phyloP scores from a whole-genome alignment of 2,329 filamentous ascomycete species.

The Lomentospora prolificans region DNA sequence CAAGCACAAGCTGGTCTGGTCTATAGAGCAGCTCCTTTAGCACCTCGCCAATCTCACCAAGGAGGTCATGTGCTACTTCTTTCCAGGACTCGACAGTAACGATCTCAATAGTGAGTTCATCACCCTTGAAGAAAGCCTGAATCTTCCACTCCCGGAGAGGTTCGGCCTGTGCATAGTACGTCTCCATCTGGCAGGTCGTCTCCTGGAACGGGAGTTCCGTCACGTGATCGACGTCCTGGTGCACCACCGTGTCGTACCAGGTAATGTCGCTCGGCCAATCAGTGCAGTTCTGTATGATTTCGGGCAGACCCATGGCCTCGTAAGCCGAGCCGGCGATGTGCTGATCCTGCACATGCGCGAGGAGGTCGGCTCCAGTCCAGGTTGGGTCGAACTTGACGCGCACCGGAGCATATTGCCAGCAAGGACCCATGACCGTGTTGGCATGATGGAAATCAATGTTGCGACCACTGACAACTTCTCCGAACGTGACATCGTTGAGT shows the following conservation, averaged over 20 bases:
- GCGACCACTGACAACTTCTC: slow-evolving; percentile 56
- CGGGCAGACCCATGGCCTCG: slow-evolving; percentile 43
- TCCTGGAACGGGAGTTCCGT: slow-evolving; percentile 37
- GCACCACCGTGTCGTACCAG: slow-evolving; percentile 47
- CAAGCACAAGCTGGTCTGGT: slow-evolving; percentile 23
- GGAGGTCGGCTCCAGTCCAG: slow-evolving; percentile 43
- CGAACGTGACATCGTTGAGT: slow-evolving; percentile 51
- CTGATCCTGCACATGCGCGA: slow-evolving; percentile 44
- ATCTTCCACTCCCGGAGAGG: slow-evolving; percentile 49
- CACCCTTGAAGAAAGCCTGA: slow-evolving; percentile 47
- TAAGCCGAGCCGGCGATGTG: slow-evolving; percentile 45
- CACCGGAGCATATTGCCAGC: slow-evolving; percentile 58
- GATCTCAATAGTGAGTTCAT: slow-evolving; percentile 44
- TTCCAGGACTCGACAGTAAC: slow-evolving; percentile 49
- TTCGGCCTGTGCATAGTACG: slow-evolving; percentile 48
- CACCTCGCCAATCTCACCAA: slow-evolving; percentile 37
- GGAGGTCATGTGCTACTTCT: slow-evolving; percentile 36
- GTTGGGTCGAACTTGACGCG: slow-evolving; percentile 42
- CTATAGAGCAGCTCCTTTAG: slow-evolving; percentile 28
- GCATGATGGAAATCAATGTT: slow-evolving; percentile 38
- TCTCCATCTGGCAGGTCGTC: slow-evolving; percentile 39
- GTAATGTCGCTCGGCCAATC: slow-evolving; percentile 28
- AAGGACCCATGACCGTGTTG: slow-evolving; percentile 50
- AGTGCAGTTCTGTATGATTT: slow-evolving; percentile 40
- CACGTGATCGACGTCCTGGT: slow-evolving; percentile 53